These are phyloP conservation scores for Venturia asperata DNA, from an alignment of 2,329 filamentous ascomycete genomes.

Conservation along the genomic window DNA sequence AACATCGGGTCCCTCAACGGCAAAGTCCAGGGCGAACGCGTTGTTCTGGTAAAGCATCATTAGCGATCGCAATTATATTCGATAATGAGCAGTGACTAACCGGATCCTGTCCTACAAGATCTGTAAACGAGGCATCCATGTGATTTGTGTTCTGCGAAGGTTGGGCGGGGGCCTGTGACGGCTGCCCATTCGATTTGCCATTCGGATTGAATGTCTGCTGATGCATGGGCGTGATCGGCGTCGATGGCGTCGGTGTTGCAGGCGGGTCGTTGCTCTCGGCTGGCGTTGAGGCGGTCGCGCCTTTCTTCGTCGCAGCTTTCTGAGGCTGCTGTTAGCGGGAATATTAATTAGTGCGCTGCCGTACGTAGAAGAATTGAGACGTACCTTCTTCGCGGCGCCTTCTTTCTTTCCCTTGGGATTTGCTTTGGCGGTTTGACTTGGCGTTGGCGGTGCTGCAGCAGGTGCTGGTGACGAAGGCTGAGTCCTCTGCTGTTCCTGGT, in stretches of 20 bases:
- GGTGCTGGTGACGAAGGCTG: constrained; percentile 43
- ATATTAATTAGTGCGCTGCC: constrained; percentile 23
- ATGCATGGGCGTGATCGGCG: constrained; percentile 42
- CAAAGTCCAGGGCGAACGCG: constrained; percentile 30
- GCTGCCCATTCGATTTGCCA: constrained; percentile 10
- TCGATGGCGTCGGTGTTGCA: constrained; percentile 43
- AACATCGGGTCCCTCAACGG: constrained; percentile 55
- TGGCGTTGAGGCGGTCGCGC: constrained; percentile 34
- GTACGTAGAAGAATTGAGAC: constrained; percentile 20
- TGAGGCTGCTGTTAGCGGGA: constrained; percentile 32
- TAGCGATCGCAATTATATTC: constrained; percentile 30
- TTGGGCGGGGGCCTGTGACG: neutral
- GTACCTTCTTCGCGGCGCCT: constrained; percentile 18
- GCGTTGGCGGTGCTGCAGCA: constrained; percentile 61
- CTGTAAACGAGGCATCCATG: constrained; percentile 22
- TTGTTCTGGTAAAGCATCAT: constrained; percentile 25
- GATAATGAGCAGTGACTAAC: constrained; percentile 20
- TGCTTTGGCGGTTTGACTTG: constrained; percentile 64
- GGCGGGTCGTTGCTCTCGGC: constrained; percentile 39
- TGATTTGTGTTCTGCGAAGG: constrained; percentile 16
- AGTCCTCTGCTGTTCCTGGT: constrained; percentile 32
- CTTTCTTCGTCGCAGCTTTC: constrained; percentile 37
- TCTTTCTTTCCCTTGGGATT: constrained; percentile 69
- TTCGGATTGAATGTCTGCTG: constrained; percentile 24
- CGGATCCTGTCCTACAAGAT: constrained; percentile 28